These are phyloP conservation scores for Petunia axillaris DNA, from an alignment of 257 asterid genomes.

Conservation along the genomic window DNA sequence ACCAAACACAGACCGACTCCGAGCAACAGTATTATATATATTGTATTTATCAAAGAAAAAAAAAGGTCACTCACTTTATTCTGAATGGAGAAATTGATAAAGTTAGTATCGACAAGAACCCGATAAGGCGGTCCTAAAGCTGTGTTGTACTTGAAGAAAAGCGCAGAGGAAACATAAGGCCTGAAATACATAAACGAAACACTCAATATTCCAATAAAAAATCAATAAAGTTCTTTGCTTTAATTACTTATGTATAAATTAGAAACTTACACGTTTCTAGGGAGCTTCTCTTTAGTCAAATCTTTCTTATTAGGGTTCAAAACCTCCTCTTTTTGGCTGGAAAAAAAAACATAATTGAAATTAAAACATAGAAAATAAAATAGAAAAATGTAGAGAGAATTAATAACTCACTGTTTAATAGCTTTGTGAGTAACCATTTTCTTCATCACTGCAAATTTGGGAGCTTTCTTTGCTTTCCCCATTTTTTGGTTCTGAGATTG, in stretches of 20 bases:
- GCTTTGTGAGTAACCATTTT: slow-evolving; percentile 70
- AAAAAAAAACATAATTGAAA: slow-evolving; percentile 7
- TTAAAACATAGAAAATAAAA: slow-evolving; percentile 12
- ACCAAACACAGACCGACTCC: not conserved
- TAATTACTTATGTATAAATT: not conserved
- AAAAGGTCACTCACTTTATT: slow-evolving; percentile 66
- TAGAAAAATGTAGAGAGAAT: not conserved
- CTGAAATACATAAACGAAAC: slow-evolving; percentile 43
- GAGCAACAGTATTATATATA: not conserved
- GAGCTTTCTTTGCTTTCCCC: slow-evolving; percentile 88
- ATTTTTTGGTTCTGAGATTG: slow-evolving; percentile 35
- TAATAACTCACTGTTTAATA: slow-evolving; percentile 60
- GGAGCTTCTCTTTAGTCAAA: slow-evolving; percentile 73
- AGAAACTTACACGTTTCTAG: slow-evolving; percentile 76
- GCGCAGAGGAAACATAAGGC: slow-evolving; percentile 89
- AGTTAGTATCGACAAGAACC: slow-evolving; percentile 93
- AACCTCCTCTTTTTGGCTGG: slow-evolving; percentile 78
- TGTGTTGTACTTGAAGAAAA: slow-evolving; percentile 81
- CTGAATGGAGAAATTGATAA: slow-evolving; percentile 95
- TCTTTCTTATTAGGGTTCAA: slow-evolving; percentile 92
- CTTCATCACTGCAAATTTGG: slow-evolving; percentile 95
- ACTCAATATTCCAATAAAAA: not conserved
- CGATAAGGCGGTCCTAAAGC: slow-evolving; percentile 94
- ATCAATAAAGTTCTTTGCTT: not conserved
- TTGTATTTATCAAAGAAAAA: not conserved